A percentile compares a stretch with the other conserved stretches of the same genome.
phyloP scores from a whole-genome alignment of 495 filamentous ascomycete genomes.

The Elaphomyces granulatus region DNA sequence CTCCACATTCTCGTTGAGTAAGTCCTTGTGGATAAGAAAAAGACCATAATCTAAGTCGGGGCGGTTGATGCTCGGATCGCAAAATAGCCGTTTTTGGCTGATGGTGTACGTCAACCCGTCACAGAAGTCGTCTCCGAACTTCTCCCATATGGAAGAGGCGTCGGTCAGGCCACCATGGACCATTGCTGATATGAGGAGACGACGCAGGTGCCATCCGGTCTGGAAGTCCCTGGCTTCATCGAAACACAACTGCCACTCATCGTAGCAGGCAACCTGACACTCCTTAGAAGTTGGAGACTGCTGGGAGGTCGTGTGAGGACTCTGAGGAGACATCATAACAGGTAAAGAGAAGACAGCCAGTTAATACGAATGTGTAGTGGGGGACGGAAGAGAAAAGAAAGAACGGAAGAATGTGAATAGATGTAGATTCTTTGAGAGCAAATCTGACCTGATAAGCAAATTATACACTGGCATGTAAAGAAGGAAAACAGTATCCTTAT shows the following conservation, averaged over 20 bases:
- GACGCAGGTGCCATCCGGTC: background rate
- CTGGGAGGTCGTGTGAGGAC: no score
- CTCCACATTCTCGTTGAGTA: background rate
- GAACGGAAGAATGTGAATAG: no score
- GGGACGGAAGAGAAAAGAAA: no score
- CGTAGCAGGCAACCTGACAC: no score
- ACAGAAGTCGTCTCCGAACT: background rate
- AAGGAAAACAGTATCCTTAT: no score
- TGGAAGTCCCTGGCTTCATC: background rate
- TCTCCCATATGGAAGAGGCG: background rate
- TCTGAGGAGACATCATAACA: no score
- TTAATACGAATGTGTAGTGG: no score
- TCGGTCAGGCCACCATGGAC: background rate
- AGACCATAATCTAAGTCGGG: background rate
- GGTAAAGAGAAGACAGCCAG: no score
- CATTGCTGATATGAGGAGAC: background rate
- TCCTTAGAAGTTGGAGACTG: no score
- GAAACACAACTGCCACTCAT: background rate
- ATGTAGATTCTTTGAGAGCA: no score
- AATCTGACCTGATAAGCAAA: no score
- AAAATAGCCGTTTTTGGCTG: background rate
- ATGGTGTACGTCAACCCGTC: background rate
- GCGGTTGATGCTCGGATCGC: background rate
- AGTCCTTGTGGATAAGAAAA: background rate
- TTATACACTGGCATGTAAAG: no score